phyloP scores from a whole-genome alignment of 495 filamentous ascomycete species.

The Amorphotheca resinae region DNA sequence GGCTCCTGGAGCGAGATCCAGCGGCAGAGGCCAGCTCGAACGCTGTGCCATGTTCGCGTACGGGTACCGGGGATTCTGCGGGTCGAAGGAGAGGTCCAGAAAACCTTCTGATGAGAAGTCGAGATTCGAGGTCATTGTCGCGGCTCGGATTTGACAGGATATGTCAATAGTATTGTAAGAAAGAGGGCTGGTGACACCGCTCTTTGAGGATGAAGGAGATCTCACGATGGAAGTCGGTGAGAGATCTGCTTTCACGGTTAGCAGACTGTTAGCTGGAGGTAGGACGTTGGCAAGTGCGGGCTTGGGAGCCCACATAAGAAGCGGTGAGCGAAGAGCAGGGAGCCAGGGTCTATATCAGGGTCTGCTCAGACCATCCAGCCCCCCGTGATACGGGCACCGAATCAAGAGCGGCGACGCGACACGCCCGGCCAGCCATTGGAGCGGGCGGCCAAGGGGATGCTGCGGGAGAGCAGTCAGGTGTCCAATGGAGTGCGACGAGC shows the following conservation, averaged over 20 bases:
- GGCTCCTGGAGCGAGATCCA: slow-evolving; percentile 19
- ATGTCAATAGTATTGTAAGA: slow-evolving; percentile 22
- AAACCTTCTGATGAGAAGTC: slow-evolving; percentile 40
- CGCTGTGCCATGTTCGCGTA: slow-evolving; percentile 28
- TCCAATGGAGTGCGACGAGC: slow-evolving; percentile 10
- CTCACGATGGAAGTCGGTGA: slow-evolving; percentile 21
- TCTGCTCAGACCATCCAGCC: too few relatives aligned
- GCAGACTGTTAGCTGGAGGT: slow-evolving; percentile 4
- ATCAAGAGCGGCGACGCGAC: slow-evolving; percentile 5
- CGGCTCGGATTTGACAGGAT: slow-evolving; percentile 13
- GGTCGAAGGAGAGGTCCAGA: slow-evolving; percentile 40
- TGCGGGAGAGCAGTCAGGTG: slow-evolving; percentile 14
- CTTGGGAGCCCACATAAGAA: slow-evolving; percentile 11
- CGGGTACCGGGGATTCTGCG: slow-evolving; percentile 36
- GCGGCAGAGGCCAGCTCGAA: slow-evolving; percentile 19
- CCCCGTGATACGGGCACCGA: too few relatives aligned
- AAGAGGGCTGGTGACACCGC: slow-evolving; percentile 19
- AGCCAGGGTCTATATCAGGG: too few relatives aligned
- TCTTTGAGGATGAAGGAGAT: slow-evolving; percentile 17
- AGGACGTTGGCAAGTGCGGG: slow-evolving; percentile 9
- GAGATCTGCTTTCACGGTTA: slow-evolving; percentile 5
- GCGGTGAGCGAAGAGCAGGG: slow-evolving; percentile 12
- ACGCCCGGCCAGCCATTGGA: slow-evolving; percentile 9
- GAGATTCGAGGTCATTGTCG: slow-evolving; percentile 37
- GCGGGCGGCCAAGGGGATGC: slow-evolving; percentile 11